Evolutionary conservation across 352 stramenopile species (phyloP).

Genomic region (Pythium plurisporium): DNA sequence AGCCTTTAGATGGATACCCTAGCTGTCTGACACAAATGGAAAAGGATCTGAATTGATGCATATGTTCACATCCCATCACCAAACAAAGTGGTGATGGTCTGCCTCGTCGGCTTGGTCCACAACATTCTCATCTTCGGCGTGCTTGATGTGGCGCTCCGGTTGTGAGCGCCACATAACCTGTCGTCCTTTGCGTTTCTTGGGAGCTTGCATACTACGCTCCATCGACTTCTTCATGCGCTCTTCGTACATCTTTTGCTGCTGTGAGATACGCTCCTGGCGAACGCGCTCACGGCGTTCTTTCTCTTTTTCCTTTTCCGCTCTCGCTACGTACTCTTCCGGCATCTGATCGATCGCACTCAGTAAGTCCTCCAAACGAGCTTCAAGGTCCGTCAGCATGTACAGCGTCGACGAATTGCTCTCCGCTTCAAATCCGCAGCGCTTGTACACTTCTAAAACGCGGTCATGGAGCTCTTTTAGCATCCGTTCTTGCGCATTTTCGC

Average conservation of each 20-base stretch:
- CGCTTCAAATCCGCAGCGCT: slow-evolving; percentile 90
- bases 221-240: slow-evolving; percentile 94
- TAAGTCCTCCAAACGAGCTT: slow-evolving; percentile 89
- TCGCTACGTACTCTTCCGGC: slow-evolving; percentile 92
- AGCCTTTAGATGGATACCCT: no score
- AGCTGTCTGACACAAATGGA: no score
- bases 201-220: slow-evolving; percentile 89
- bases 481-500: slow-evolving; percentile 85
- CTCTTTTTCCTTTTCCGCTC: slow-evolving; percentile 94
- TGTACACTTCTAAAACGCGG: slow-evolving; percentile 88
- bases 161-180: slow-evolving; percentile 92
- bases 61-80: slow-evolving; percentile 36
- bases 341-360: slow-evolving; percentile 90
- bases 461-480: slow-evolving; percentile 89
- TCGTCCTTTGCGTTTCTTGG: slow-evolving; percentile 89
- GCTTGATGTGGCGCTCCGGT: slow-evolving; percentile 69
- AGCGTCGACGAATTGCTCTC: slow-evolving; percentile 89
- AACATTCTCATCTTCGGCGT: slow-evolving; percentile 74
- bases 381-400: slow-evolving; percentile 93
- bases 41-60: not conserved
- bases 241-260: slow-evolving; percentile 92
- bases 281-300: slow-evolving; percentile 91
- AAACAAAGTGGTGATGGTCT: slow-evolving; percentile 82
- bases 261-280: slow-evolving; percentile 87
- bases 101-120: slow-evolving; percentile 79